These are phyloP conservation scores for Ceratonia siliqua DNA, from an alignment of 306 rosid genomes.

Conservation along the genomic window DNA sequence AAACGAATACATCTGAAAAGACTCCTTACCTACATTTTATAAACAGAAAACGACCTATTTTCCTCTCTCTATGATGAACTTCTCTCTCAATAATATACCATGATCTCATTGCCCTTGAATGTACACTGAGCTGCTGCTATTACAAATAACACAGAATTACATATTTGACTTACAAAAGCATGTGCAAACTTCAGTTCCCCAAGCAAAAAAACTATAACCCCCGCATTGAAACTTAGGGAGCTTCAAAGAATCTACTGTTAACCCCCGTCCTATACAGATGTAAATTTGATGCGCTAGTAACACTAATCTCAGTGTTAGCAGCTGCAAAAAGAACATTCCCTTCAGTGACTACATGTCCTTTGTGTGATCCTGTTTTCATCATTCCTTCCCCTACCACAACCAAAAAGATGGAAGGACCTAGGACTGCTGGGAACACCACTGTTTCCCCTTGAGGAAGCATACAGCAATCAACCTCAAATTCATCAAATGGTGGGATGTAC, in stretches of 20 bases:
- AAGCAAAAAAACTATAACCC: not conserved
- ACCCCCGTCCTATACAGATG: constrained; percentile 77
- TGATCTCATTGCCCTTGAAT: constrained; percentile 35
- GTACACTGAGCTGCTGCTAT: constrained; percentile 41
- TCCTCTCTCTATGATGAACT: constrained; percentile 29
- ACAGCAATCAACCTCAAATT: constrained; percentile 84
- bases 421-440: constrained; percentile 60
- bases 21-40: constrained; percentile 16
- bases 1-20: constrained; percentile 24
- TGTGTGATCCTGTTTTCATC: constrained; percentile 40
- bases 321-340: constrained; percentile 88
- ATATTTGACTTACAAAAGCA: constrained; percentile 28
- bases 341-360: constrained; percentile 50
- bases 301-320: constrained; percentile 60
- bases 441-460: constrained; percentile 62
- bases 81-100: constrained; percentile 16
- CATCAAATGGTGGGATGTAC: constrained; percentile 82
- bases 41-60: constrained; percentile 16
- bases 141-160: constrained; percentile 20
- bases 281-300: constrained; percentile 61
- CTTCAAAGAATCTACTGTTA: constrained; percentile 64
- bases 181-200: not conserved
- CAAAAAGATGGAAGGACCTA: constrained; percentile 82
- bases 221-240: constrained; percentile 23
- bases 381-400: constrained; percentile 67